Conservation (phyloP, 163 green algal genomes). For the Chlorella variabilis region DNA sequence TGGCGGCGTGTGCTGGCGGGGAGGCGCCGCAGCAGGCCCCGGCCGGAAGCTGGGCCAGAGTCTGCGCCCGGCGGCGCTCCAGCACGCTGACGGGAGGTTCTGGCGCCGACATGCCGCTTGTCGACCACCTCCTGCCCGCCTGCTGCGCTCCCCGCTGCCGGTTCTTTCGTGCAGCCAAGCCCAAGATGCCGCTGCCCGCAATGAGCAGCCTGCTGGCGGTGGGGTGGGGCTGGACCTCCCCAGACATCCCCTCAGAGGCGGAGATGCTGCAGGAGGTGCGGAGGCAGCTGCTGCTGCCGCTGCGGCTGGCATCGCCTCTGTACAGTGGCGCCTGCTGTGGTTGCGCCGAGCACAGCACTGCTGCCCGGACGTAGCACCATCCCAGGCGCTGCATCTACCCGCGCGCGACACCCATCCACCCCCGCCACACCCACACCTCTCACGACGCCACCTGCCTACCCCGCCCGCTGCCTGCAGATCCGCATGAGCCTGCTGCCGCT, state of each 20-base stretch:
- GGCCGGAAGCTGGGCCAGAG: too few species aligned
- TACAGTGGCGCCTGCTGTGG: neutral
- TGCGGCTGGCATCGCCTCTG: neutral
- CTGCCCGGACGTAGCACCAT: too few species aligned
- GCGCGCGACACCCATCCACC: neutral
- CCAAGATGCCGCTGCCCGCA: neutral
- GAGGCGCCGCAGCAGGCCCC: too few species aligned
- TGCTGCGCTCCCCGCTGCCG: neutral
- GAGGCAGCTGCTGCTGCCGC: too few species aligned
- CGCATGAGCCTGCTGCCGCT: constrained; percentile 3
- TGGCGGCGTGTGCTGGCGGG: neutral
- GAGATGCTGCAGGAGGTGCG: constrained; percentile 1
- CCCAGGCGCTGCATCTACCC: too few species aligned
- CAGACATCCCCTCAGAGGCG: neutral
- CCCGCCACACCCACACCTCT: neutral
- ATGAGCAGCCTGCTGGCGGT: neutral
- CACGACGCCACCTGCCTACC: too few species aligned
- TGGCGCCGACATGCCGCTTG: too few species aligned
- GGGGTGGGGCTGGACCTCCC: neutral
- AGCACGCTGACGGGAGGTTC: too few species aligned
- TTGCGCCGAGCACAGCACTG: too few species aligned
- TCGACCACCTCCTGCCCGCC: too few species aligned
- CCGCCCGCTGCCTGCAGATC: too few species aligned
- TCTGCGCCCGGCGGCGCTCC: too few species aligned
- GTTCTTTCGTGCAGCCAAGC: constrained; percentile 5